Conservation (phyloP, 2,329 filamentous ascomycete species). For the Botryotinia narcissicola region DNA sequence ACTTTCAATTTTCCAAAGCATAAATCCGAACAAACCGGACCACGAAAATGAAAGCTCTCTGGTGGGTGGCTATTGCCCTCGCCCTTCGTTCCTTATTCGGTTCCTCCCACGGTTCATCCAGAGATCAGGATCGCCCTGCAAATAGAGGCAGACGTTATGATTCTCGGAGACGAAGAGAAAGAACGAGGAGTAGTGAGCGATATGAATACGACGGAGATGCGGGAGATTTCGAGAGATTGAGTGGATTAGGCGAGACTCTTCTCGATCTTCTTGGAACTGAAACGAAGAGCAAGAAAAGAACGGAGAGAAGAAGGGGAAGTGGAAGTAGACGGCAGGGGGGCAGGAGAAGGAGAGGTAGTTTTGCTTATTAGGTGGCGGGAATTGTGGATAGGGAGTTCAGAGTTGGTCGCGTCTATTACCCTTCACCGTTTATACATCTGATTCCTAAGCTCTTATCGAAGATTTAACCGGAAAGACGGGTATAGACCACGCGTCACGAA, state of each 20-base stretch:
- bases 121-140: not conserved
- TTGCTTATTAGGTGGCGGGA: not conserved
- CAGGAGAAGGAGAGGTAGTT: not conserved
- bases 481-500: not conserved
- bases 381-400: not conserved
- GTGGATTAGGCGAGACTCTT: not conserved
- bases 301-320: not conserved
- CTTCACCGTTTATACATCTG: not conserved
- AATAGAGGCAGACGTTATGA: not conserved
- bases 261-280: not conserved
- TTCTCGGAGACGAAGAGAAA: not conserved
- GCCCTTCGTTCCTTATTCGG: not conserved
- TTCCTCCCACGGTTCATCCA: not conserved
- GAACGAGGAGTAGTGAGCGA: not conserved
- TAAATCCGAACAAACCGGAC: not conserved
- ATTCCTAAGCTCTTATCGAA: not conserved
- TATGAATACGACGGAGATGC: not conserved
- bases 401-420: not conserved
- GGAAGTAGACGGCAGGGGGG: too few relatives aligned
- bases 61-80: not conserved
- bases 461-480: not conserved
- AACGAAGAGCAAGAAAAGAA: not conserved
- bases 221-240: not conserved
- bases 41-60: not conserved
- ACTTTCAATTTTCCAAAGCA: not conserved